Evolutionary conservation across 495 filamentous ascomycete genomes (phyloP), one percentile per base, ranked within the genome.

Genomic region (Poronia punctata): DNA sequence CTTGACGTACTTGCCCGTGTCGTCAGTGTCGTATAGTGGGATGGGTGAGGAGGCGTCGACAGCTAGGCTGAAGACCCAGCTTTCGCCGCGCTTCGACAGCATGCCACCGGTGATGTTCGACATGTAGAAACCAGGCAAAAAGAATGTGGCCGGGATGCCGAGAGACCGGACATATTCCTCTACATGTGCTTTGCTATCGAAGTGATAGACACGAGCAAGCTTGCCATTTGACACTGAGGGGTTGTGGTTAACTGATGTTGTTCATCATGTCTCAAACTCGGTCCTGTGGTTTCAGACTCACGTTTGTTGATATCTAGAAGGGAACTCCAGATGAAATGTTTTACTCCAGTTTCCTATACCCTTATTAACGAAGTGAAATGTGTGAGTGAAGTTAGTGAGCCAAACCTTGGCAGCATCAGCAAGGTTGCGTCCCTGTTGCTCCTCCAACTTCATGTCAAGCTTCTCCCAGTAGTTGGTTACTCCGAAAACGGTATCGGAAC

Each of bases 121-220:
- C 77, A 80, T 81, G 63, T 72, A 83, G 48, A 69, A 71, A 10
- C 74, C 79, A 3, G 75, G 67, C 25, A 75, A 47, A 47, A 81
- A 67, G 50, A 74, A 80, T 1, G 72, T 75, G 41, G 68, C 64
- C 0, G 67, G 65, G 11, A 84, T 50, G 9, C 60, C 67, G 8
- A 61, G 35, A 1, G 27, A 8, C 26, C 66, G 61, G 38, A 80
- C 70, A 54, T 83, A 82, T 12, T 72, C 57, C 32, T 76, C 79
- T 7, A 83, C 65, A 1, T 64, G 43, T 15, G 76, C 75, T 54
- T 83, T 84, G 42, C 52, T 48, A 54, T 83, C 79, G 48, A 82
- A 85, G 54, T 82, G 78, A 19, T 65, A 55, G 19, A 83, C 70
- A 38, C 76, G 50, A n/a, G 56, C 36, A 8, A 73, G 61, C 32